These are phyloP conservation scores for Populus pruinosa DNA, from an alignment of 345 rosid species.

Conservation along the genomic window DNA sequence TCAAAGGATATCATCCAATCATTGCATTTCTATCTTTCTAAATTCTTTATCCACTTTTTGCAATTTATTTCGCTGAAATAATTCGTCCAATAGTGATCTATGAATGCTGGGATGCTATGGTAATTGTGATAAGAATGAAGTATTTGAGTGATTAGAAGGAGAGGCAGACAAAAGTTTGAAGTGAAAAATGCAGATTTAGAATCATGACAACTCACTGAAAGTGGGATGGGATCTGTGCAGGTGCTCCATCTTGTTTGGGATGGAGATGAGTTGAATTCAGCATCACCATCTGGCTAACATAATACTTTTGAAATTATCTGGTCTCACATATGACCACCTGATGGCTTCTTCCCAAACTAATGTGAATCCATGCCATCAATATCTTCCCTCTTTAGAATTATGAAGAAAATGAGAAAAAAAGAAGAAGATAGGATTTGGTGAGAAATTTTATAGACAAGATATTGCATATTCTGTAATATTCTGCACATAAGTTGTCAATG, in stretches of 20 bases:
- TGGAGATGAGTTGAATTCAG: not conserved
- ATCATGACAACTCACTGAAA: not conserved
- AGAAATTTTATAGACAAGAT: not conserved
- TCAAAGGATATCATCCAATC: not conserved
- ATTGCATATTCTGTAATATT: not conserved
- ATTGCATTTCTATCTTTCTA: not conserved
- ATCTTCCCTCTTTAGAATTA: not conserved
- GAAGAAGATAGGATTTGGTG: not conserved
- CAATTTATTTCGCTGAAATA: not conserved
- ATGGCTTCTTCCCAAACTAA: not conserved
- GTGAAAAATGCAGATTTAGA: not conserved
- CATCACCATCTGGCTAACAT: not conserved
- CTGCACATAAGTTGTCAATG: not conserved
- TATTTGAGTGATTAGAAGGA: not conserved
- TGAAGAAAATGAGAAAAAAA: conserved; percentile 1
- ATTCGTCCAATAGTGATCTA: not conserved
- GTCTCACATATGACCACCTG: not conserved
- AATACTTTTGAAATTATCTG: not conserved
- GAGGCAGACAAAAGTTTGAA: not conserved
- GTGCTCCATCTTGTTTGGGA: not conserved
- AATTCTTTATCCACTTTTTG: not conserved
- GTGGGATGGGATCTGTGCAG: not conserved
- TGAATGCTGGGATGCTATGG: not conserved
- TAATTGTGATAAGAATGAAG: not conserved
- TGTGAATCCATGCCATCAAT: not conserved